A percentile compares a stretch with the other conserved stretches of the same genome.
Conservation (phyloP, 371 early-diverging fungal genomes). For the Conidiobolus coronatus region DNA sequence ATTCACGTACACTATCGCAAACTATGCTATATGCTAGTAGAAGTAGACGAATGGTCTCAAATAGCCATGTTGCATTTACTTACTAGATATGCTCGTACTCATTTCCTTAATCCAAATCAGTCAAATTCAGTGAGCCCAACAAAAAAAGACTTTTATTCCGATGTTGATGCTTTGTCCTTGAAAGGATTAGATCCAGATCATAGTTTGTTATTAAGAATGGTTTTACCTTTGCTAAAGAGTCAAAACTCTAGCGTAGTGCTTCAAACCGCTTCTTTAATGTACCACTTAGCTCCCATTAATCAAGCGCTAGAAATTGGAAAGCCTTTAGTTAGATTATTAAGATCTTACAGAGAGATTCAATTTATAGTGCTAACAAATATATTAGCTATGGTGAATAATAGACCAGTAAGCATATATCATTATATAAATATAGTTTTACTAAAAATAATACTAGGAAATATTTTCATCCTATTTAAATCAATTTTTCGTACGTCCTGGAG, state of each 20-base stretch:
- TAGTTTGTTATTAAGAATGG: conserved; percentile 35
- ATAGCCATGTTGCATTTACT: conserved; percentile 59
- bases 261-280: conserved; percentile 41
- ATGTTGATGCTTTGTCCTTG: conserved; percentile 1
- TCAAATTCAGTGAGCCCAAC: neutral
- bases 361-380: conserved; percentile 59
- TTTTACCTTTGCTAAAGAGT: conserved; percentile 58
- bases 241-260: conserved; percentile 72
- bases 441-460: conserved; percentile 17
- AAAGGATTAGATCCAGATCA: conserved; percentile 47
- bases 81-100: conserved; percentile 51
- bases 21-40: conserved; percentile 56
- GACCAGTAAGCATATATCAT: conserved; percentile 24
- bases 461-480: conserved; percentile 44
- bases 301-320: conserved; percentile 34
- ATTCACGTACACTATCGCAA: conserved; percentile 77
- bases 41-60: conserved; percentile 90
- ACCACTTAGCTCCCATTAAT: conserved; percentile 41
- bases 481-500: conserved; percentile 61
- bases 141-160: neutral
- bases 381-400: conserved; percentile 35
- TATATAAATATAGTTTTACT: neutral
- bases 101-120: conserved; percentile 32
- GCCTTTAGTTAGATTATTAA: conserved; percentile 52
- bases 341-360: conserved; percentile 46